Conservation (phyloP, 257 asterid genomes). For the Plantago elongata region DNA sequence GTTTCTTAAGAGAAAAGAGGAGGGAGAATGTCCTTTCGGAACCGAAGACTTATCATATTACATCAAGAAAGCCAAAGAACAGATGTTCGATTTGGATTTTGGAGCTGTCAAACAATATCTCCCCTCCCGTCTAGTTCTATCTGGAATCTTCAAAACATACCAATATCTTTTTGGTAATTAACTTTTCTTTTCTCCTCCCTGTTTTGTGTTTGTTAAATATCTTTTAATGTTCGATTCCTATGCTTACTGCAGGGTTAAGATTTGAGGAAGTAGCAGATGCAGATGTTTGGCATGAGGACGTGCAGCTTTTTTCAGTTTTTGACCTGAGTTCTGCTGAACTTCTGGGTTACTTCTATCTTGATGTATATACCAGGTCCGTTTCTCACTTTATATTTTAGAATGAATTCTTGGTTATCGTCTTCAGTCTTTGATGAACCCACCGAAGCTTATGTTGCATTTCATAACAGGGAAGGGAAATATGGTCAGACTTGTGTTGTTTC, state of each 20-base stretch:
- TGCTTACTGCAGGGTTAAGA: slow-evolving; percentile 54
- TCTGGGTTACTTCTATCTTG: slow-evolving; percentile 83
- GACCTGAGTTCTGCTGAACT: slow-evolving; percentile 75
- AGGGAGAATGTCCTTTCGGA: slow-evolving; percentile 77
- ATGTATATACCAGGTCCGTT: slow-evolving; percentile 68
- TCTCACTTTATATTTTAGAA: slow-evolving; percentile 5
- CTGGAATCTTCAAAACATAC: slow-evolving; percentile 93
- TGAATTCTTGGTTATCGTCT: slow-evolving; percentile 1
- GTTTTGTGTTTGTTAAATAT: slow-evolving; percentile 7
- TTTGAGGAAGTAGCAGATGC: slow-evolving; percentile 68
- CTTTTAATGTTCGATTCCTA: slow-evolving; percentile 18
- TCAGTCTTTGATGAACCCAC: slow-evolving; percentile 13
- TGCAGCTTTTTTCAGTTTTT: slow-evolving; percentile 74
- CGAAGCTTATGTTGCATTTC: slow-evolving; percentile 24
- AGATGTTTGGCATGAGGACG: slow-evolving; percentile 83
- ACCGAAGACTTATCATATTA: slow-evolving; percentile 80
- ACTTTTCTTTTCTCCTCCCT: background rate
- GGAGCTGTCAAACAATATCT: slow-evolving; percentile 79
- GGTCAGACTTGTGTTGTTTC: slow-evolving; percentile 84
- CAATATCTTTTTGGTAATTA: slow-evolving; percentile 94
- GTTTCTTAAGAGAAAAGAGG: slow-evolving; percentile 64
- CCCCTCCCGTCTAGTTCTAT: slow-evolving; percentile 67
- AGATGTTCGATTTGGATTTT: slow-evolving; percentile 63
- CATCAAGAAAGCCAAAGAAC: slow-evolving; percentile 61
- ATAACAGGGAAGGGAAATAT: slow-evolving; percentile 80